A percentile compares a stretch with the other conserved stretches of the same genome.
These are phyloP conservation scores for Picea engelmannii DNA, from an alignment of 83 land plant species.

Conservation along the genomic window DNA sequence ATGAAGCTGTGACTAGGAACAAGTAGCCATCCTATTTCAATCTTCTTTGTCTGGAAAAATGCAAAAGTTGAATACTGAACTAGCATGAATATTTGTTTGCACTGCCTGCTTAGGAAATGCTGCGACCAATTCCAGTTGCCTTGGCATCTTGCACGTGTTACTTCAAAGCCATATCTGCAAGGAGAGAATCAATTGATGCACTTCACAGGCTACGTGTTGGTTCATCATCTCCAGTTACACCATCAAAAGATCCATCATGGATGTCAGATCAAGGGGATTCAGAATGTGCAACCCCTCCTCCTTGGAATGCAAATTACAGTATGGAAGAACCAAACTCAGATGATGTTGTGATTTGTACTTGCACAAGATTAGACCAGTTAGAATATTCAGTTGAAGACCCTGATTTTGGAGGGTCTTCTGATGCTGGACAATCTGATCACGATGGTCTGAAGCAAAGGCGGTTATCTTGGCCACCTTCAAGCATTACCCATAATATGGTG, in stretches of 20 bases:
- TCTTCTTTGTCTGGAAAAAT: background rate
- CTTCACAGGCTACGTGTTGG: slow-evolving; percentile 81
- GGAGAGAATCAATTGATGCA: slow-evolving; percentile 86
- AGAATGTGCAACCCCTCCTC: slow-evolving; percentile 57
- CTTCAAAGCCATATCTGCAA: slow-evolving; percentile 92
- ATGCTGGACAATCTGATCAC: slow-evolving; percentile 27
- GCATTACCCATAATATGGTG: background rate
- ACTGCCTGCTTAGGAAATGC: slow-evolving; percentile 66
- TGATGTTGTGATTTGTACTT: slow-evolving; percentile 41
- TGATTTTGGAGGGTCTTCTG: slow-evolving; percentile 6
- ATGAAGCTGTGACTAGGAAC: background rate
- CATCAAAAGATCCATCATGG: slow-evolving; percentile 39
- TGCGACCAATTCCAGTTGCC: slow-evolving; percentile 96
- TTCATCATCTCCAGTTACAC: slow-evolving; percentile 34
- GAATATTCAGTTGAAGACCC: slow-evolving; percentile 20
- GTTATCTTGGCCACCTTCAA: slow-evolving; percentile 51
- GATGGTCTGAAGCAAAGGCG: slow-evolving; percentile 48
- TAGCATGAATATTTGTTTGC: background rate
- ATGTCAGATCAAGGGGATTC: slow-evolving; percentile 42
- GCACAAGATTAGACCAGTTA: slow-evolving; percentile 25
- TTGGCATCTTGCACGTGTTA: slow-evolving; percentile 97
- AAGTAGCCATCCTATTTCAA: background rate
- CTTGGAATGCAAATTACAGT: slow-evolving; percentile 29
- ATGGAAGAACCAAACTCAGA: slow-evolving; percentile 50
- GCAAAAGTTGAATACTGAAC: background rate